Conservation (phyloP, 495 filamentous ascomycete genomes). For the Aspergillus kassunensis region DNA sequence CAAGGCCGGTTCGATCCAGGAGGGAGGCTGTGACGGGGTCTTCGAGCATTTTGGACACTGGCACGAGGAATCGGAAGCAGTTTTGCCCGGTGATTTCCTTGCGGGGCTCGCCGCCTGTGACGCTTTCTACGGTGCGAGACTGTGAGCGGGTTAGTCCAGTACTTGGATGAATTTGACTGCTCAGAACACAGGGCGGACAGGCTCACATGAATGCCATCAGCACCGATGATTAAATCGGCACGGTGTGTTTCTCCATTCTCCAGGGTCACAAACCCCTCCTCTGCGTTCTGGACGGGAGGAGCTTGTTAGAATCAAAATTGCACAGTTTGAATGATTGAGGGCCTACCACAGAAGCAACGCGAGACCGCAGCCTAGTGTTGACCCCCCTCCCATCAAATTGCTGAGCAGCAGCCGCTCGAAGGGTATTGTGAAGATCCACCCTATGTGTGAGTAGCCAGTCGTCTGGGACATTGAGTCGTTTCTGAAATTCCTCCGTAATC, state of each 20-base stretch:
- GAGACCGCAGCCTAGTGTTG: conserved; percentile 27
- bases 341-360: conserved; percentile 24
- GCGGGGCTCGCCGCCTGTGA: conserved; percentile 8
- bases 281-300: conserved; percentile 24
- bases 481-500: conserved; percentile 18
- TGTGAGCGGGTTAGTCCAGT: too few species aligned
- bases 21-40: conserved; percentile 27
- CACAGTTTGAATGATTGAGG: too few species aligned
- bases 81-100: conserved; percentile 23
- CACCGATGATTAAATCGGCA: conserved; percentile 46
- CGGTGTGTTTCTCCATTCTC: conserved; percentile 21
- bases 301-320: neutral
- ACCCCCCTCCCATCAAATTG: conserved; percentile 28
- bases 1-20: conserved; percentile 22
- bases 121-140: conserved; percentile 17
- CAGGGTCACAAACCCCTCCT: conserved; percentile 34
- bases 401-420: conserved; percentile 33
- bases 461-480: conserved; percentile 15
- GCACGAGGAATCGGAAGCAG: conserved; percentile 48
- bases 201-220: conserved; percentile 46
- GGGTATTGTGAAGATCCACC: conserved; percentile 47
- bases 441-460: conserved; percentile 40
- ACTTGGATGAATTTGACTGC: too few species aligned
- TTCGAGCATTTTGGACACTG: conserved; percentile 28
- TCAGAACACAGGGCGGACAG: neutral